Evolutionary conservation across 495 filamentous ascomycete genomes (phyloP), one percentile per base, ranked within the genome.

Genomic region (Diplogelasinospora grovesii): DNA sequence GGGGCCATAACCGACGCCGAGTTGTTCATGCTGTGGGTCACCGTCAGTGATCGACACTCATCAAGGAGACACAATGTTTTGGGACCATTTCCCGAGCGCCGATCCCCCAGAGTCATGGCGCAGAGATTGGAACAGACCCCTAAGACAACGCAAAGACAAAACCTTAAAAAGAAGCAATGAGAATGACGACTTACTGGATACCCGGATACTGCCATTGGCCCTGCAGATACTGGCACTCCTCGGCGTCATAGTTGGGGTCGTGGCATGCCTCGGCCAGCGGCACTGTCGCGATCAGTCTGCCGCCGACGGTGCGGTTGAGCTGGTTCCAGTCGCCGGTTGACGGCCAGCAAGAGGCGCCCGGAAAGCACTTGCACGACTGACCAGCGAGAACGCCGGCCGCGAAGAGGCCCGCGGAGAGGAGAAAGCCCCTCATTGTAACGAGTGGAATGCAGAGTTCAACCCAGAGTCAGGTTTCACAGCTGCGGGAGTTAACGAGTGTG

Each of bases 231-330:
- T 41, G 15, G 42, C 61, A 65, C 3, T 39, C 32, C 22, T 39
- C 36, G 23, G 41, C 29, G 40, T 62, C 38, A 43, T 55, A 61
- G 15, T 33, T 35, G 16, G 60, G 43, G 14, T 53, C 52, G 43
- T 78, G 73, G 50, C 76, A 78, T 3, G 66, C 60, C 4, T 63
- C 55, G 14, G 59, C 75, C 26, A 74, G 49, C 9, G 76, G 76
- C 3, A 73, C 63, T 0, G 73, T 74, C 41, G 68, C 63, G 22
- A 73, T 63, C 3, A 79, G 56, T 3, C 60, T 47, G 18, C 69
- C 71, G 7, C 56, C 59, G 13, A 72, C 59, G 6, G 69, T 57
- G 11, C 42, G 18, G 51, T 76, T 70, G 14, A 78, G 56, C 5
- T 52, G 21, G 6, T 32, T 49, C 74, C 75, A 80, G 1, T 54